Evolutionary conservation across 176 grass and related monocot genomes (phyloP), one percentile per base, ranked within the genome.

Genomic region (Avena insularis): DNA sequence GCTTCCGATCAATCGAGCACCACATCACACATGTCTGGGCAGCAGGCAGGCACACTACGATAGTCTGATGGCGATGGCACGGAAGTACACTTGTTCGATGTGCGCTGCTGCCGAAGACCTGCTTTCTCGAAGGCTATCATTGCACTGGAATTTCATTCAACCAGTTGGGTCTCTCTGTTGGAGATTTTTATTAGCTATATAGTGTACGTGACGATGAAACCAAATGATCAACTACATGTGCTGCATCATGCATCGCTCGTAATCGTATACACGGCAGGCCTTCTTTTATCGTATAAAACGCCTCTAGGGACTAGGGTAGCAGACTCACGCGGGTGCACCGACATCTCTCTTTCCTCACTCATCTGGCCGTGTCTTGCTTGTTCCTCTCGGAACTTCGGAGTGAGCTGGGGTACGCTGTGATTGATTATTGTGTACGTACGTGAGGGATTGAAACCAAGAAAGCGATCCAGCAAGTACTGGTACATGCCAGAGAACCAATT

Each of bases 1-100:
- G 47, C 51, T 8, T 8, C 72, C 14, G 72, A 33, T 40, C 33
- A 14, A 13, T 82, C 33, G 66, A 25, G 33, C 31, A 11, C 55
- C 36, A 17, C 54, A n/a, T 25, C 40, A 43, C 40, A 43, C 40
- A 43, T 43, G 6, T 49, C 36, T 49, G 60, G 25, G 63, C 7
- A 10, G 40, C 16, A 53, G 31, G 50, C 21, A 60, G 50, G 20
- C 63, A 21, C 33, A 17, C 12, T 9, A 15, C 10, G 14, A 19
- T 56, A 59, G 19, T 72, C 38, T 4, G 70, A 90, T 53, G 70
- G 83, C 71, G 88, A 82, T 54, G 79, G 54, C 53, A 82, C 88
- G 84, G 71, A 71, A 55, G 84, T 82, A 86, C 88, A 25, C 60
- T 46, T 86, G 83, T 60, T 61, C 27, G 2, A 70, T 35, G 23